phyloP scores from a whole-genome alignment of 371 early-diverging fungal genomes.

The Nematocida homosporus region DNA sequence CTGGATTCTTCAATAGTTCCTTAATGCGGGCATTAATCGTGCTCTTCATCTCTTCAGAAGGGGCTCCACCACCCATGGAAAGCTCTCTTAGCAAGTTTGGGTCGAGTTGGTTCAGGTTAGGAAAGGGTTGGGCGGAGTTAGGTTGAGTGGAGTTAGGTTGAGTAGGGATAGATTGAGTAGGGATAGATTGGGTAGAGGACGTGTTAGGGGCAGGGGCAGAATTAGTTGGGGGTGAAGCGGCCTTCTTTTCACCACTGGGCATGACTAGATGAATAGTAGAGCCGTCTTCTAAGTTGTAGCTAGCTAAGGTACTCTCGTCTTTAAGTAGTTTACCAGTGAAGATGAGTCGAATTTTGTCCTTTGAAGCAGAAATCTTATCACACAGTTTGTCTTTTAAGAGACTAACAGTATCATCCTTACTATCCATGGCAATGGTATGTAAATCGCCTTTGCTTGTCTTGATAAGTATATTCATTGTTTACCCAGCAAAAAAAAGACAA shows the following conservation, averaged over 20 bases:
- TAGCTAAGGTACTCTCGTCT: slow-evolving; percentile 21
- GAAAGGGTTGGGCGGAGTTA: not conserved
- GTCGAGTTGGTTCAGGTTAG: not conserved
- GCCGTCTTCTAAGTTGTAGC: slow-evolving; percentile 25
- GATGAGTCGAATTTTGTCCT: slow-evolving; percentile 17
- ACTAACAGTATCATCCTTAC: slow-evolving; percentile 15
- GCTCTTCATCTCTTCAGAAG: not conserved
- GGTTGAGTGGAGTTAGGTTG: not conserved
- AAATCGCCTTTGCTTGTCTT: slow-evolving; percentile 53
- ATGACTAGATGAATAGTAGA: slow-evolving; percentile 29
- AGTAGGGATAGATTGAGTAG: not conserved
- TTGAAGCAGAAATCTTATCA: not conserved
- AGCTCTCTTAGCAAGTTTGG: too few relatives aligned
- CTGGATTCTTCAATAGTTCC: slow-evolving; percentile 53
- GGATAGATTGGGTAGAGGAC: not conserved
- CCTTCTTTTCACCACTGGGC: slow-evolving; percentile 12
- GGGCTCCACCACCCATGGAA: not conserved
- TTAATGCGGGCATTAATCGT: slow-evolving; percentile 16
- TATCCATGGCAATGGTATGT: slow-evolving; percentile 31
- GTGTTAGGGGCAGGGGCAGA: not conserved
- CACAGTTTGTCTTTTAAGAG: slow-evolving; percentile 16
- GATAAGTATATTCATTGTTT: slow-evolving; percentile 47
- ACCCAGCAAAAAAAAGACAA: slow-evolving; percentile 21
- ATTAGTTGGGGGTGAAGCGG: not conserved
- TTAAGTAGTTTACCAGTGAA: slow-evolving; percentile 32